phyloP scores from a whole-genome alignment of 805 yeast genomes.

The Danielozyma ontarioensis region DNA sequence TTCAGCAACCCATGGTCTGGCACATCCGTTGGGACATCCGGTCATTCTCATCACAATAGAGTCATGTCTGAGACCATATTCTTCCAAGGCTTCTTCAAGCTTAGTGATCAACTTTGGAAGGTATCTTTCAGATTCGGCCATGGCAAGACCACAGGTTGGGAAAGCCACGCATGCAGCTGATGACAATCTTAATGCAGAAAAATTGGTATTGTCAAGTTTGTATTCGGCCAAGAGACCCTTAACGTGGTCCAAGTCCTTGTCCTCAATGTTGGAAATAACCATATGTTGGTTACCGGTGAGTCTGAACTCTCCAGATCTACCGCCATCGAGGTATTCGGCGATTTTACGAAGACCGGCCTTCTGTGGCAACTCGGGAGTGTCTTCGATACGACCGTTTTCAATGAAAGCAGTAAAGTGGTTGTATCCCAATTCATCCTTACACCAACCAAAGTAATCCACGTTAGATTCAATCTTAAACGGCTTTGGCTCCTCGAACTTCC shows the following conservation, averaged over 20 bases:
- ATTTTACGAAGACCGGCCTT: constrained; percentile 78
- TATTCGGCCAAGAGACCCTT: constrained; percentile 64
- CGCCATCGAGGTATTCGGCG: constrained; percentile 61
- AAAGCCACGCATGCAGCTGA: constrained; percentile 97
- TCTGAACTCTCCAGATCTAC: constrained; percentile 77
- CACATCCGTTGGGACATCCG: constrained; percentile 98
- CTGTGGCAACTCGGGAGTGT: constrained; percentile 84
- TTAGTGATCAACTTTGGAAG: constrained; percentile 78
- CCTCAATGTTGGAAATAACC: constrained; percentile 66
- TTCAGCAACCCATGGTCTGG: constrained; percentile 98
- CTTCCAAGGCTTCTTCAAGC: constrained; percentile 83
- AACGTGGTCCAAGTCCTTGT: constrained; percentile 57
- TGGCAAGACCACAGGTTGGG: constrained; percentile 98
- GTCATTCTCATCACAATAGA: constrained; percentile 97
- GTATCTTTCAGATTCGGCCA: constrained; percentile 96
- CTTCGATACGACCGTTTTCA: constrained; percentile 95
- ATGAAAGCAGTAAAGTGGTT: constrained; percentile 92
- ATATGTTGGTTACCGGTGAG: constrained; percentile 95
- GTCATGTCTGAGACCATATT: constrained; percentile 89
- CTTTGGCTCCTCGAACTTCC: constrained; percentile 62
- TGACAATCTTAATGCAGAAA: constrained; percentile 79
- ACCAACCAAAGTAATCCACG: constrained; percentile 92
- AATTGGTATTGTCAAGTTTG: constrained; percentile 77
- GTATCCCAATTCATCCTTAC: constrained; percentile 72
- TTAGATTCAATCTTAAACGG: constrained; percentile 79